Evolutionary conservation across 139 green algal genomes (phyloP).

Genomic region (Micromonas pusilla): DNA sequence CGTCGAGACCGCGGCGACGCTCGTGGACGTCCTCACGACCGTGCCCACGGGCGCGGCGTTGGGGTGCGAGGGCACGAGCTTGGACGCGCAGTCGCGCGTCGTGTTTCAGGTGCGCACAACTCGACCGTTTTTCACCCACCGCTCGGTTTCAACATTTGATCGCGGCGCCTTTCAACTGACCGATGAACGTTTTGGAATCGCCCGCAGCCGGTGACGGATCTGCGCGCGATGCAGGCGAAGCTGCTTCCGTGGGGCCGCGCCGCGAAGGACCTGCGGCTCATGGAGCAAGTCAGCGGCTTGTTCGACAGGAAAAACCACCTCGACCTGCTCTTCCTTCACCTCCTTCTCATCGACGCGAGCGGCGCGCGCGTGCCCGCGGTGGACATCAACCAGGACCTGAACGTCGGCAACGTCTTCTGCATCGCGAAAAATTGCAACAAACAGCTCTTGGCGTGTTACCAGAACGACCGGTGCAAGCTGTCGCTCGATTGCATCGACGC

Average conservation of each 20-base stretch:
- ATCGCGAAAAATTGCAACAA: conserved; percentile 54
- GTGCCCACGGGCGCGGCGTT: background rate
- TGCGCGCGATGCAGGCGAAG: background rate
- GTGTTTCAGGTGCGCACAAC: no score
- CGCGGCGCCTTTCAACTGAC: no score
- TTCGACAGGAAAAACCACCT: conserved; percentile 21
- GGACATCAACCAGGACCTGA: conserved; percentile 18
- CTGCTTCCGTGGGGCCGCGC: background rate
- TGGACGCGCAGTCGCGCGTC: background rate
- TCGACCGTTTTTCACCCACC: no score
- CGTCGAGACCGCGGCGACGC: background rate
- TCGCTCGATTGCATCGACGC: conserved; percentile 71
- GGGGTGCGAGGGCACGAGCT: background rate
- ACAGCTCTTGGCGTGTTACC: conserved; percentile 62
- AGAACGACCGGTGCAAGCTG: conserved; percentile 65
- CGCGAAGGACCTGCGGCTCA: background rate
- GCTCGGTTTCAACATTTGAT: no score
- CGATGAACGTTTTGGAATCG: no score
- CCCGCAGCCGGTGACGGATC: background rate
- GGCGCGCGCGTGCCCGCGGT: background rate
- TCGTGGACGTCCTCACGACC: background rate
- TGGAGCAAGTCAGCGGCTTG: conserved; percentile 10
- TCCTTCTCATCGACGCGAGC: conserved; percentile 16
- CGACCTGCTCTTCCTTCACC: conserved; percentile 10
- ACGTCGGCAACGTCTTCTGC: conserved; percentile 19